Percentiles rank a stretch among this genome's conserved stretches.
Conservation (phyloP, 2,329 filamentous ascomycete species). For the Diaporthe vaccinii region DNA sequence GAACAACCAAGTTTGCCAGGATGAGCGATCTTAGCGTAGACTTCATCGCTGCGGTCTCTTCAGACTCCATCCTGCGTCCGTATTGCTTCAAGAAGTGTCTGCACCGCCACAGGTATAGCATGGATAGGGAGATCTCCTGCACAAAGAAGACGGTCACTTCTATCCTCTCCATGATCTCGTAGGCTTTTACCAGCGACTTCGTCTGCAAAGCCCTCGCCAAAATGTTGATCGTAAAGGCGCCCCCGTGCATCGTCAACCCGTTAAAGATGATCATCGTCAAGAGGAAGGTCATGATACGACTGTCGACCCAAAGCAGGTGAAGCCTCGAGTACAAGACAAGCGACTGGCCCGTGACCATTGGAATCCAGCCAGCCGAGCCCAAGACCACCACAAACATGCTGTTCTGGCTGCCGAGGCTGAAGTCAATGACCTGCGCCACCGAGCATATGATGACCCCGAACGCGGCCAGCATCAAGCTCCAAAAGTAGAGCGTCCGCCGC, state of each 20-base stretch:
- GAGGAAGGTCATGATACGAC: constrained; percentile 60
- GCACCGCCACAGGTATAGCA: constrained; percentile 67
- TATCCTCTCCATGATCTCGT: constrained; percentile 47
- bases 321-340: constrained; percentile 72
- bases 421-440: constrained; percentile 28
- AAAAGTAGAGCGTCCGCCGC: constrained; percentile 27
- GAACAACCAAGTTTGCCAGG: constrained; percentile 57
- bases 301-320: constrained; percentile 68
- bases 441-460: constrained; percentile 28
- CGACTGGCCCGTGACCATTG: constrained; percentile 70
- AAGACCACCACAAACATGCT: constrained; percentile 5
- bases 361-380: constrained; percentile 59
- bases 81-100: constrained; percentile 57
- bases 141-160: constrained; percentile 59
- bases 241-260: constrained; percentile 65
- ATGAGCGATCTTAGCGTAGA: constrained; percentile 48
- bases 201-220: constrained; percentile 43
- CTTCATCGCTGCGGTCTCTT: constrained; percentile 24
- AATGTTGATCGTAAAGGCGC: constrained; percentile 62
- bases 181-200: constrained; percentile 43
- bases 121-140: constrained; percentile 61
- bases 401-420: constrained; percentile 6
- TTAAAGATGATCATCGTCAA: constrained; percentile 70
- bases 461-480: constrained; percentile 30
- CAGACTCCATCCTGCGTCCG: constrained; percentile 54